Evolutionary conservation across 345 rosid genomes (phyloP), one percentile per base, ranked within the genome.

Genomic region (Chamaenerion angustifolium): DNA sequence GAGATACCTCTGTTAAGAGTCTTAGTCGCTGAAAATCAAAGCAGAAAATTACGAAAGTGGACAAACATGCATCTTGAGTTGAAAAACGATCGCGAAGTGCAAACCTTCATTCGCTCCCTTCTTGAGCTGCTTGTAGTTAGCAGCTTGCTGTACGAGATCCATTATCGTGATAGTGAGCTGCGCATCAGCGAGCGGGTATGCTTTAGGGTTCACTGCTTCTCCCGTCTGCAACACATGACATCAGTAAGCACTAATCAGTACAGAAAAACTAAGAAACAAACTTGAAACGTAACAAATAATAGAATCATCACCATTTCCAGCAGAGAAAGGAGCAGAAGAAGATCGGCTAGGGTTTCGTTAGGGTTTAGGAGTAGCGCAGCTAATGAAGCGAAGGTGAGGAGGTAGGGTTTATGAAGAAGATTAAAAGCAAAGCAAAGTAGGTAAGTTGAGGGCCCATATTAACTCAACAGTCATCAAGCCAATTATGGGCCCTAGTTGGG

Each of bases 21-120:
- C 85, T 92, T 92, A 0, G 98, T 87, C 21, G 98, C 98, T 90
- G 74, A 40, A 61, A 55, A 60, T 0, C 40, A 42, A 51, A 49
- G 21, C 52, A 46, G 27, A 8, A 15, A 11, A 42, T 10, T 14
- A 48, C 13, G 41, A 18, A 0, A 12, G 6, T 8, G 37, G 5
- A 31, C 37, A 4, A 4, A 31, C 8, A 31, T 5, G 5, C 37
- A 31, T 8, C 8, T 31, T 31, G 37, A 31, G 37, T 7, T 3
- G 10, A 31, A 31, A 31, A 16, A 16, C 12, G 10, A 14, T 4
- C 16, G 12, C 5, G 15, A 8, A 6, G 10, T 1, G 11, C 9
- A 41, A 27, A 79, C 94, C 98, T 83, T 92, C 98, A 56, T 92
- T 92, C 16, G 95, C 98, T 5, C 98, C 96, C 74, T 92, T 90